Evolutionary conservation across 352 stramenopile genomes (phyloP).

Genomic region (Globisporangium solare): DNA sequence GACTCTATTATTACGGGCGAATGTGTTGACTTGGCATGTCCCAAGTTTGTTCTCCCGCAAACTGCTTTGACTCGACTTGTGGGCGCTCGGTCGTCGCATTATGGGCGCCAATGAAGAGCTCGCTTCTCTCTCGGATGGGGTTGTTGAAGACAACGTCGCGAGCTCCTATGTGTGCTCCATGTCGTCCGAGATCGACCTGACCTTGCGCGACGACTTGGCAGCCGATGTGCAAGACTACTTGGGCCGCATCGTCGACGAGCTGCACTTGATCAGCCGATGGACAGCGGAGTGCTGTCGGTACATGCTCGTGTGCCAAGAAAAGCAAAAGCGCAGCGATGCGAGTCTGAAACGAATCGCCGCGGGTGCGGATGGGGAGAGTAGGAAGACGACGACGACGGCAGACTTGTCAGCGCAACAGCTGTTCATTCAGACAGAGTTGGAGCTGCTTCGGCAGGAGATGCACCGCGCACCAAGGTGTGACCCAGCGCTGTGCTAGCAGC

Average conservation of each 20-base stretch:
- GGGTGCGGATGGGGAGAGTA: too few relatives aligned
- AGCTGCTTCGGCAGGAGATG: slow-evolving; percentile 30
- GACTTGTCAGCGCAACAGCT: slow-evolving; percentile 6
- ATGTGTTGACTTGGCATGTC: too few relatives aligned
- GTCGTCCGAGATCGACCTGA: slow-evolving; percentile 33
- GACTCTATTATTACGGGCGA: too few relatives aligned
- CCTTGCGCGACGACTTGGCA: slow-evolving; percentile 23
- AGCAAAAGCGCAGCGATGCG: not conserved
- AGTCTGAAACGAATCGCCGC: too few relatives aligned
- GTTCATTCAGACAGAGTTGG: slow-evolving; percentile 30
- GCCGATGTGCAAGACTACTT: slow-evolving; percentile 40
- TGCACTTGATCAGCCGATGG: slow-evolving; percentile 46
- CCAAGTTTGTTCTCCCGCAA: too few relatives aligned
- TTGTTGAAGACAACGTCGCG: slow-evolving; percentile 1
- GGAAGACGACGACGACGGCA: too few relatives aligned
- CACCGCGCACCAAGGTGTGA: slow-evolving; percentile 18
- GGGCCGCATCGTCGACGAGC: slow-evolving; percentile 46
- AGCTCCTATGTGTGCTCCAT: slow-evolving; percentile 30
- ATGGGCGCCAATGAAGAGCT: not conserved
- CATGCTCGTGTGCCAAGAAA: slow-evolving; percentile 9
- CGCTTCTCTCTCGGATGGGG: too few relatives aligned
- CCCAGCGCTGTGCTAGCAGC: slow-evolving; percentile 28
- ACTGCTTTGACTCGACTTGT: too few relatives aligned
- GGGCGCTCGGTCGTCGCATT: not conserved
- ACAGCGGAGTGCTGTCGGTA: slow-evolving; percentile 16